Evolutionary conservation across 371 early-diverging fungal genomes (phyloP).

Genomic region (Mortierella sp.): DNA sequence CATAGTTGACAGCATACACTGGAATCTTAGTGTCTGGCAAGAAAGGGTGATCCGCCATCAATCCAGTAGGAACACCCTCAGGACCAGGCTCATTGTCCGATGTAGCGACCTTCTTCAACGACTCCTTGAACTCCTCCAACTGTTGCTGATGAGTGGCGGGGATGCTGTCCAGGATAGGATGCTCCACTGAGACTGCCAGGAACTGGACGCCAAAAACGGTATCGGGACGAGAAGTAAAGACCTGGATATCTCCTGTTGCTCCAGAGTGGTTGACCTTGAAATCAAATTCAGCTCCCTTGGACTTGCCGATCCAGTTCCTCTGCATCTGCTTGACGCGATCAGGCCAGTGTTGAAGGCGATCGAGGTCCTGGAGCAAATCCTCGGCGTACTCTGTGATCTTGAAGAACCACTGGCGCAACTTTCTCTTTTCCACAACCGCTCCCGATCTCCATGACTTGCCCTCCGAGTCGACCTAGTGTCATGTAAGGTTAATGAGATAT

Average conservation of each 20-base stretch:
- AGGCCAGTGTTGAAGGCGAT: slow-evolving; percentile 87
- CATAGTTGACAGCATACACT: slow-evolving; percentile 84
- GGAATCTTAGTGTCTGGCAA: slow-evolving; percentile 70
- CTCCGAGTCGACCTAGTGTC: slow-evolving; percentile 81
- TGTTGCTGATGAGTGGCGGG: slow-evolving; percentile 64
- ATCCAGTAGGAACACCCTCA: slow-evolving; percentile 74
- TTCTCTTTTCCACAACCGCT: slow-evolving; percentile 90
- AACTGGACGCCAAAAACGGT: slow-evolving; percentile 84
- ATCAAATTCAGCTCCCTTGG: slow-evolving; percentile 84
- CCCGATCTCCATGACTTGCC: slow-evolving; percentile 95
- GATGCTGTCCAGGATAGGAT: slow-evolving; percentile 66
- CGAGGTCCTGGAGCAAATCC: slow-evolving; percentile 83
- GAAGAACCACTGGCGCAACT: slow-evolving; percentile 94
- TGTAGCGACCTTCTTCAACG: slow-evolving; percentile 55
- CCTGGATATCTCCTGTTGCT: slow-evolving; percentile 45
- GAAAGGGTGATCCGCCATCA: slow-evolving; percentile 78
- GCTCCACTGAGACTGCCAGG: slow-evolving; percentile 83
- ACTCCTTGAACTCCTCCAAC: slow-evolving; percentile 68
- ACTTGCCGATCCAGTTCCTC: slow-evolving; percentile 94
- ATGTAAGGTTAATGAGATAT: neutral
- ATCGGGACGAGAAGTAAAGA: slow-evolving; percentile 88
- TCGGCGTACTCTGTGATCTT: slow-evolving; percentile 90
- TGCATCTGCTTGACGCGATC: slow-evolving; percentile 92
- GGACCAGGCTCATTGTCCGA: slow-evolving; percentile 35
- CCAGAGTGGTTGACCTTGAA: slow-evolving; percentile 59